A percentile compares a stretch with the other conserved stretches of the same genome.
Evolutionary conservation across 1,284 basidiomycete genomes (phyloP).

Genomic region (Puccinia coronata): DNA sequence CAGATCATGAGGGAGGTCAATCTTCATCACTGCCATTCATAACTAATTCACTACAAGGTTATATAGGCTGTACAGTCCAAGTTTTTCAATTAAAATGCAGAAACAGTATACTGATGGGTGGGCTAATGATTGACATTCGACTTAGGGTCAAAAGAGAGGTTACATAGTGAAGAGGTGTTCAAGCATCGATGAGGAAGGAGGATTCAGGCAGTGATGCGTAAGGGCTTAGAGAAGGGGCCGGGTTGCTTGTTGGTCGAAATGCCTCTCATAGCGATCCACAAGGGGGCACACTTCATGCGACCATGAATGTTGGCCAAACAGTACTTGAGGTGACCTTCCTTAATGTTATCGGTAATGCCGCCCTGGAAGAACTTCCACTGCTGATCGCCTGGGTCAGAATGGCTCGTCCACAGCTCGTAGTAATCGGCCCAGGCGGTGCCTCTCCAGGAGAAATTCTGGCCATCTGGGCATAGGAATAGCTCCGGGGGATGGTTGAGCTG

Average conservation of each 20-base stretch:
- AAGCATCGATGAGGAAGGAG: too few relatives aligned
- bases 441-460: conserved; percentile 45
- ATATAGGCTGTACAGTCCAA: too few relatives aligned
- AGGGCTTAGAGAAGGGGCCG: conserved; percentile 44
- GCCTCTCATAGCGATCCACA: conserved; percentile 39
- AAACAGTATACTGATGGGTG: too few relatives aligned
- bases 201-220: not conserved
- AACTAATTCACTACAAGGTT: too few relatives aligned
- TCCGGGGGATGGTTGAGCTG: not conserved
- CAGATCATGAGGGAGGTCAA: too few relatives aligned
- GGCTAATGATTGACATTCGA: too few relatives aligned
- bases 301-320: conserved; percentile 10
- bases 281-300: not conserved
- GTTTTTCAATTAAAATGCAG: too few relatives aligned
- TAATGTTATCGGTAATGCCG: conserved; percentile 45
- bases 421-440: conserved; percentile 42
- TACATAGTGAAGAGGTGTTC: too few relatives aligned
- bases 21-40: too few relatives aligned
- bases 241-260: conserved; percentile 7
- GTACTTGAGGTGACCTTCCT: conserved; percentile 44
- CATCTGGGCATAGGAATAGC: conserved; percentile 19
- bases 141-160: too few relatives aligned
- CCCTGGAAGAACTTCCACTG: conserved; percentile 40
- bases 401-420: conserved; percentile 40
- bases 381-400: not conserved